Conservation (phyloP, 768 basidiomycete species). For the Ephemerocybe angulata region DNA sequence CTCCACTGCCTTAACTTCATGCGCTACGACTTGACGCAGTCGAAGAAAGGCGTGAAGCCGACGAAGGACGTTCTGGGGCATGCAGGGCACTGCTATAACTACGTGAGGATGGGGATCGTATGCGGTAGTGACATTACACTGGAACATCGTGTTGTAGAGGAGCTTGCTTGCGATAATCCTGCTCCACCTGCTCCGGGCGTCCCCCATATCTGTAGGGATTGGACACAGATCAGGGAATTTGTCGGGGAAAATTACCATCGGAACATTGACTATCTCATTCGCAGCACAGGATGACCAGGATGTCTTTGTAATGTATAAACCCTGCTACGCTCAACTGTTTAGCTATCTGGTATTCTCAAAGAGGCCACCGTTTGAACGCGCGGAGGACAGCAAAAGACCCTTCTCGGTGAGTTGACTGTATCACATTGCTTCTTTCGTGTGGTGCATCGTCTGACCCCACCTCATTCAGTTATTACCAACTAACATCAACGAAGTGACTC, state of each 20-base stretch:
- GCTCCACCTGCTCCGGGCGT: not conserved
- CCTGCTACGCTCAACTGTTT: not conserved
- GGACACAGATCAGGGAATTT: constrained; percentile 7
- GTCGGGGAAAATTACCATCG: constrained; percentile 9
- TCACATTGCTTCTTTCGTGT: no score
- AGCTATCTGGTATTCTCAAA: not conserved
- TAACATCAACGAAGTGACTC: no score
- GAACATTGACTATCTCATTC: not conserved
- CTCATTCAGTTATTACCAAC: no score
- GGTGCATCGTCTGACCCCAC: no score
- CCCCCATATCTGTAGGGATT: constrained; percentile 10
- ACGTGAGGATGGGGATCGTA: constrained; percentile 7
- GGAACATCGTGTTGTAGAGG: constrained; percentile 1
- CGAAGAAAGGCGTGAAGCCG: constrained; percentile 8
- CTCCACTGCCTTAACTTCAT: constrained; percentile 15
- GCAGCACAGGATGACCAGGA: not conserved
- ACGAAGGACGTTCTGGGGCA: constrained; percentile 8
- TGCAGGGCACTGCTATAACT: constrained; percentile 13
- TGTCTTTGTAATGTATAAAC: not conserved
- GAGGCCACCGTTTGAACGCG: no score
- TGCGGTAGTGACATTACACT: constrained; percentile 9
- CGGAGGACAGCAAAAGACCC: no score
- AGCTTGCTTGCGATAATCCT: not conserved
- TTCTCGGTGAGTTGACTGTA: no score
- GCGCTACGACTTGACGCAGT: constrained; percentile 14